Conservation (phyloP, 495 filamentous ascomycete genomes). For the Neurospora sp. region DNA sequence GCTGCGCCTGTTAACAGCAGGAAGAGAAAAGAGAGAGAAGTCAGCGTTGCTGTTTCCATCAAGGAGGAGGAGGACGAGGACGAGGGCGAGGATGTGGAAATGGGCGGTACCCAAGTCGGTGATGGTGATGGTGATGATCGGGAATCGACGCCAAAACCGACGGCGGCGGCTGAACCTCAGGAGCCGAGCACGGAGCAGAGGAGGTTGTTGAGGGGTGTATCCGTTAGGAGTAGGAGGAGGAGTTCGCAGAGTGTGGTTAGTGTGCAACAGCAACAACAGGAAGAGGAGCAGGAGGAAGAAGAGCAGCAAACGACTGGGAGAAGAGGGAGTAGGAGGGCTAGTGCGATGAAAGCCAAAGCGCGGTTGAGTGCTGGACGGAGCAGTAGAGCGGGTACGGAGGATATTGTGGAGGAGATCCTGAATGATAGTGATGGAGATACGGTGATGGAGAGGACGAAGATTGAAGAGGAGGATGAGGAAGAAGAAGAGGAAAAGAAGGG, state of each 20-base stretch:
- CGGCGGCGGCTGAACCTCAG: background rate
- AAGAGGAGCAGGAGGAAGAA: background rate
- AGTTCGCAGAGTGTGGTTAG: background rate
- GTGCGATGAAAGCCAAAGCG: background rate
- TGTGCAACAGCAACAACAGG: background rate
- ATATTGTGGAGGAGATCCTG: slow-evolving; percentile 14
- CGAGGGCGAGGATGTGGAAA: slow-evolving; percentile 14
- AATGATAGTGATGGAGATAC: background rate
- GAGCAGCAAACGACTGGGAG: background rate
- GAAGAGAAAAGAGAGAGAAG: slow-evolving; percentile 16
- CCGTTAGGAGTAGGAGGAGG: background rate
- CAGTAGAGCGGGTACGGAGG: background rate
- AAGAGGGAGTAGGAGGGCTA: background rate
- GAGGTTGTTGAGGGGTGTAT: background rate
- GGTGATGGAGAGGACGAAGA: slow-evolving; percentile 9
- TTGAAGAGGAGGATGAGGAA: slow-evolving; percentile 12
- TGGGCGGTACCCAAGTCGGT: background rate
- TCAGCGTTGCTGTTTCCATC: slow-evolving; percentile 20
- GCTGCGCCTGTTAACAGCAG: background rate
- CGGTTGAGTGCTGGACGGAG: slow-evolving; percentile 2
- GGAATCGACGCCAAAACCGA: background rate
- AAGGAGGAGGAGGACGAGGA: slow-evolving; percentile 30
- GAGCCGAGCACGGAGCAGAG: background rate
- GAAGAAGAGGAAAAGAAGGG: background rate
- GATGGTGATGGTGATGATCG: background rate